Evolutionary conservation across 1,284 basidiomycete genomes (phyloP), one percentile per base, ranked within the genome.

Genomic region (Phlebopus sp.): DNA sequence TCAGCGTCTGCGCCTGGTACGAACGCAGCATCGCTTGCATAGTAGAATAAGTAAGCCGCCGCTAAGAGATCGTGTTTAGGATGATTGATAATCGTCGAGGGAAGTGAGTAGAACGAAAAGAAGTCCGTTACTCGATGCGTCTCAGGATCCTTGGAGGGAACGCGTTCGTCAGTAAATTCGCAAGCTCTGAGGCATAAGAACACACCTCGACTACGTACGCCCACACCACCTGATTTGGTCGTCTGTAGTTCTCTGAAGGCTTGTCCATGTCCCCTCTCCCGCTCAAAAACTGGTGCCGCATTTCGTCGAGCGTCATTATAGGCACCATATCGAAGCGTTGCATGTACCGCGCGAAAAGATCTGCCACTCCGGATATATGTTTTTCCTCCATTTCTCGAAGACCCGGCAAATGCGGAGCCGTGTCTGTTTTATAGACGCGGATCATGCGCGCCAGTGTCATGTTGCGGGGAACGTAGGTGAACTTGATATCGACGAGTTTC

Each of bases 61-160:
- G 96, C 84, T 35, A 97, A 77, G 17, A 81, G 64, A 27, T 78
- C 74, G 64, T 88, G 69, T 56, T 82, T 79, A 45, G 75, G 53
- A 54, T 78, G 80, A 44, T 80, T 77, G 57, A 96, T 88, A 49
- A 96, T 82, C 2, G 90, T 90, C 5, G 95, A 98, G 0, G 97
- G 96, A 17, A 99, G 81, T 7, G 90, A 91, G 70, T 97, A 99
- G 75, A 98, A 97, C 6, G 96, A 96, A 68, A 98, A 87, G 62
- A 96, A 87, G 70, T 99, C 97, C 2, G 95, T 97, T 59, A 99
- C 90, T 48, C 80, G 77, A 50, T 88, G 82, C 5, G 88, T 89
- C 45, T 80, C 71, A 0, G 88, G 86, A 65, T 97, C 79, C 92
- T 97, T 6, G 14, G 32, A 46, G 17, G 13, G 41, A 38, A 48